These are phyloP conservation scores for Ogataea populi-albae DNA, from an alignment of 805 yeast species.

Conservation along the genomic window DNA sequence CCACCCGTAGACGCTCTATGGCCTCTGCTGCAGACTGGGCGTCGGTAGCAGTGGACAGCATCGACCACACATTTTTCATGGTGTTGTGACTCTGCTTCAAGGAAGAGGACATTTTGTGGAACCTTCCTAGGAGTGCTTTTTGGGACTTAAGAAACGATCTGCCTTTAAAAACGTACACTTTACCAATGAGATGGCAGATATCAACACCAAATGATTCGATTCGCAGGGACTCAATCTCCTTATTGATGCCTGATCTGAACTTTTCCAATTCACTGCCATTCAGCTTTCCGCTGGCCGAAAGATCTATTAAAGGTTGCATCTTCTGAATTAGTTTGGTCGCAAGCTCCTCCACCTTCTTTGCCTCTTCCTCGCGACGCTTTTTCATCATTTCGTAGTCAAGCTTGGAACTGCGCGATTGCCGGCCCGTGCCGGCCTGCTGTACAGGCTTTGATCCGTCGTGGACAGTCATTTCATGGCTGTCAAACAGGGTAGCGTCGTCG, in stretches of 20 bases:
- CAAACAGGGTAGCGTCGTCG: slow-evolving; percentile 19
- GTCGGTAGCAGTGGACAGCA: slow-evolving; percentile 71
- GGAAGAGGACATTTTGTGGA: slow-evolving; percentile 54
- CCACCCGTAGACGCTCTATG: slow-evolving; percentile 55
- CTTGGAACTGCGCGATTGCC: not conserved
- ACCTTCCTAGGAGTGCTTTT: slow-evolving; percentile 63
- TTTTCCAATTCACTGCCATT: slow-evolving; percentile 44
- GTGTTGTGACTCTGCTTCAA: slow-evolving; percentile 73
- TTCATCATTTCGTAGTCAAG: slow-evolving; percentile 25
- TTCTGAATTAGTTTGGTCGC: slow-evolving; percentile 48
- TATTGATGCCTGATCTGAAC: slow-evolving; percentile 61
- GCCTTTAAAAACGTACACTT: slow-evolving; percentile 63
- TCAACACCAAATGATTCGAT: slow-evolving; percentile 86
- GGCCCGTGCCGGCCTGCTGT: slow-evolving; percentile 1
- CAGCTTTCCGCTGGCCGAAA: slow-evolving; percentile 38
- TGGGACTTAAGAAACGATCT: slow-evolving; percentile 65
- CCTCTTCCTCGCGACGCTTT: slow-evolving; percentile 34
- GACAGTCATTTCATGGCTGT: slow-evolving; percentile 14
- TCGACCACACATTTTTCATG: slow-evolving; percentile 66
- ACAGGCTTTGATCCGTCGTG: slow-evolving; percentile 8
- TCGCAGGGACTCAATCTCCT: slow-evolving; percentile 80
- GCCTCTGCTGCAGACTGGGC: slow-evolving; percentile 80
- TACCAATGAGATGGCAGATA: slow-evolving; percentile 72
- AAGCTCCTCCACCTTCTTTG: slow-evolving; percentile 54
- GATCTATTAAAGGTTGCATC: slow-evolving; percentile 38